A percentile compares a stretch with the other conserved stretches of the same genome.
These are phyloP conservation scores for Vachellia collinsii DNA, from an alignment of 306 rosid genomes.

Conservation along the genomic window DNA sequence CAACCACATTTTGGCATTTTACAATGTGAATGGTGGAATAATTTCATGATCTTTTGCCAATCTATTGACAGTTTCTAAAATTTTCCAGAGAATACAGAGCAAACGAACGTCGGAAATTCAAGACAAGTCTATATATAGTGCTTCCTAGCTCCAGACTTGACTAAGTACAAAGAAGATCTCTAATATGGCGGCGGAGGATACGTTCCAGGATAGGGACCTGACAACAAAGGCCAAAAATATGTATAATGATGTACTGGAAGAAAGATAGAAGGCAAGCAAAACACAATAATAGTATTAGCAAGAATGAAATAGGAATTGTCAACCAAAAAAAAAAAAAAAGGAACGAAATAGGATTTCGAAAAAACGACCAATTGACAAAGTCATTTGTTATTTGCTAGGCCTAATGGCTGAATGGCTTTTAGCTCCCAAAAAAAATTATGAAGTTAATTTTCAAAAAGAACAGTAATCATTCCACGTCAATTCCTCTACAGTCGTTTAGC, in stretches of 20 bases:
- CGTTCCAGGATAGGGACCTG: constrained; percentile 55
- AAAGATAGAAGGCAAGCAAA: not conserved
- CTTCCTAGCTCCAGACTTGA: not conserved
- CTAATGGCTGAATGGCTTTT: not conserved
- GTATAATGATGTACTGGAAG: not conserved
- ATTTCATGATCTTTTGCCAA: not conserved
- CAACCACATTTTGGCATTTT: not conserved
- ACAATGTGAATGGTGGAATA: not conserved
- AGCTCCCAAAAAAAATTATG: not conserved
- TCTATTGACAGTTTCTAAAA: not conserved
- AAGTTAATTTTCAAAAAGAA: not conserved
- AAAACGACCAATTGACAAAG: not conserved
- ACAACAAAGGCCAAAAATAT: constrained; percentile 13
- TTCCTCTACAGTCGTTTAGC: not conserved
- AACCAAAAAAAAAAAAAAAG: no score
- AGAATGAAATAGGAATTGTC: not conserved
- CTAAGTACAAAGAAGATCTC: constrained; percentile 24
- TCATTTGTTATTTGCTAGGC: not conserved
- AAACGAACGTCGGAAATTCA: not conserved
- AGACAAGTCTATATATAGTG: not conserved
- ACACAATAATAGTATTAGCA: not conserved
- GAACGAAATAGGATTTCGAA: not conserved
- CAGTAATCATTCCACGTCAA: not conserved
- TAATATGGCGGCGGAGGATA: constrained; percentile 76
- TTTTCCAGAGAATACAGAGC: not conserved